A percentile compares a stretch with the other conserved stretches of the same genome.
Evolutionary conservation across 306 rosid genomes (phyloP).

Genomic region (Cicer yamashitae): DNA sequence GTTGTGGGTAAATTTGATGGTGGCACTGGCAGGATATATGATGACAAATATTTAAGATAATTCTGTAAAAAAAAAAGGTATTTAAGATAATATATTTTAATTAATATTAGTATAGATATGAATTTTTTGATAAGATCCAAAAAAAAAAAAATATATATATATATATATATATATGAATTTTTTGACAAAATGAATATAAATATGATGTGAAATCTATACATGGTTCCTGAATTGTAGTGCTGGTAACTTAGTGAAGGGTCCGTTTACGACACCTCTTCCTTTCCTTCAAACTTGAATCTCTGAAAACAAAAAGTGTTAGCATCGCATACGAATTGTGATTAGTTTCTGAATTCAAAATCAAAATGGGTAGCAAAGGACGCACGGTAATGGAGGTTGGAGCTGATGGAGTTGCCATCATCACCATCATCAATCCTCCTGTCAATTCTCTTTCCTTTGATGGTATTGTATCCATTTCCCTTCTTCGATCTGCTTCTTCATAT

Average conservation of each 20-base stretch:
- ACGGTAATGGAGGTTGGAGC: slow-evolving; percentile 77
- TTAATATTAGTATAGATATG: neutral
- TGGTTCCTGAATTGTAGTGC: neutral
- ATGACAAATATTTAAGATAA: neutral
- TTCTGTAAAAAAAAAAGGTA: too few relatives aligned
- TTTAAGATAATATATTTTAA: neutral
- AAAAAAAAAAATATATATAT: too few relatives aligned
- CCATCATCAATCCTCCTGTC: slow-evolving; percentile 93
- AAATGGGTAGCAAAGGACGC: slow-evolving; percentile 66
- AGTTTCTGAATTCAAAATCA: slow-evolving; percentile 49
- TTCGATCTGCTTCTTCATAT: neutral
- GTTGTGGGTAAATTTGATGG: neutral
- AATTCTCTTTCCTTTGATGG: slow-evolving; percentile 95
- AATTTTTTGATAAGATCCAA: too few relatives aligned
- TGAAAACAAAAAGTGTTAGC: slow-evolving; percentile 10
- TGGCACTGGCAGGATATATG: neutral
- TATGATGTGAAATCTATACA: neutral
- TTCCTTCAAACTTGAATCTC: slow-evolving; percentile 28
- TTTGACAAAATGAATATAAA: neutral
- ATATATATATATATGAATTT: neutral
- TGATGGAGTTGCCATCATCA: slow-evolving; percentile 91
- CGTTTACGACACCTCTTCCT: slow-evolving; percentile 41
- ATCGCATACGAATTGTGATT: slow-evolving; percentile 14
- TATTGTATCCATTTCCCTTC: slow-evolving; percentile 34
- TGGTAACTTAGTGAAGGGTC: neutral